A percentile compares a stretch with the other conserved stretches of the same genome.
These are phyloP conservation scores for Alternaria consortialis DNA, from an alignment of 2,329 filamentous ascomycete species.

Conservation along the genomic window DNA sequence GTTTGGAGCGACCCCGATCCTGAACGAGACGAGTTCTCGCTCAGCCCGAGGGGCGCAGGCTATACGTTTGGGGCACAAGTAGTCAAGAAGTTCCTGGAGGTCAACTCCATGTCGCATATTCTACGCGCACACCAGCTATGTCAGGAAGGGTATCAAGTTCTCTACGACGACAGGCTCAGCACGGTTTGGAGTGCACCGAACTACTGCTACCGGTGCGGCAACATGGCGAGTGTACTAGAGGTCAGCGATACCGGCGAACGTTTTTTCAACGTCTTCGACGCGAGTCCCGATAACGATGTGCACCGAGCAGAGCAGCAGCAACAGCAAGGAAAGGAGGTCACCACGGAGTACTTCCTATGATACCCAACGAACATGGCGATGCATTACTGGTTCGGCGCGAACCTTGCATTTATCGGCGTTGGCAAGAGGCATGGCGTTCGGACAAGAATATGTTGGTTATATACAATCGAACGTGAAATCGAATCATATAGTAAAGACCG, in stretches of 20 bases:
- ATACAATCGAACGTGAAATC: conserved; percentile 11
- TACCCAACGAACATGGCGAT: conserved; percentile 33
- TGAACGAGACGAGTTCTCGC: conserved; percentile 96
- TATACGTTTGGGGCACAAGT: conserved; percentile 99
- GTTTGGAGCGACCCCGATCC: conserved; percentile 98
- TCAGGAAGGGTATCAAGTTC: conserved; percentile 95
- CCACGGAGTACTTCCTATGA: conserved; percentile 75
- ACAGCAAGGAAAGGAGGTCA: conserved; percentile 75
- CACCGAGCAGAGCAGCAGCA: conserved; percentile 83
- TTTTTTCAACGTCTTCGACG: conserved; percentile 98
- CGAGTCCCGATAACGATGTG: conserved; percentile 92
- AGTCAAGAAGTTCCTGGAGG: conserved; percentile 96
- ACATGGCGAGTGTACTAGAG: conserved; percentile 95
- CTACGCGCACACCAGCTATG: conserved; percentile 97
- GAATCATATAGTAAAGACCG: conserved; percentile 5
- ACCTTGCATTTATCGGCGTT: conserved; percentile 28
- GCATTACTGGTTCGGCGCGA: conserved; percentile 15
- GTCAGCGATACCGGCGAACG: conserved; percentile 92
- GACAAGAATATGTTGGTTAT: conserved; percentile 15
- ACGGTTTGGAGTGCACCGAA: conserved; percentile 88
- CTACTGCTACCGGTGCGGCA: conserved; percentile 94
- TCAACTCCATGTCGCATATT: conserved; percentile 98
- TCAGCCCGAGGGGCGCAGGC: conserved; percentile 90
- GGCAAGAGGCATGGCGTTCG: conserved; percentile 18
- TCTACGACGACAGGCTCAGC: conserved; percentile 92